A percentile compares a stretch with the other conserved stretches of the same genome.
phyloP scores from a whole-genome alignment of 2,329 filamentous ascomycete genomes.

The Epichloe gansuensis region DNA sequence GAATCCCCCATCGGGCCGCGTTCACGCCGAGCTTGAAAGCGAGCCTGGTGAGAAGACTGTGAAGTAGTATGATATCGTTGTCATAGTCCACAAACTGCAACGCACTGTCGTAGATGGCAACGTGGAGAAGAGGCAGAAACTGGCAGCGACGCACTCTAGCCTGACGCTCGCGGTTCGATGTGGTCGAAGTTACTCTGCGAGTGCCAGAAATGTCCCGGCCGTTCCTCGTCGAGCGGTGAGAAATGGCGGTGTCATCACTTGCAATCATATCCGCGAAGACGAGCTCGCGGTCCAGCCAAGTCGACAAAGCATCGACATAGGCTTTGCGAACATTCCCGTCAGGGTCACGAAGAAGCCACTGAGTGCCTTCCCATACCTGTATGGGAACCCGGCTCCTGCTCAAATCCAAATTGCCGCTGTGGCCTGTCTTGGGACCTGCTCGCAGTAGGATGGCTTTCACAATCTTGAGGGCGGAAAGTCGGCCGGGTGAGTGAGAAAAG shows the following conservation, averaged over 20 bases:
- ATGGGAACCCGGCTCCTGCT: constrained; percentile 64
- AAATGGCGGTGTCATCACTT: constrained; percentile 39
- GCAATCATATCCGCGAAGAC: constrained; percentile 51
- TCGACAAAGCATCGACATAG: constrained; percentile 70
- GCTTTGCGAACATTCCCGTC: constrained; percentile 68
- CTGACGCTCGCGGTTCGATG: constrained; percentile 47
- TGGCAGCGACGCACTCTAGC: constrained; percentile 41
- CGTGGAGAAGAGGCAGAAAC: constrained; percentile 71
- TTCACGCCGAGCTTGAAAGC: constrained; percentile 71
- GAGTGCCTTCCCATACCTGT: constrained; percentile 88
- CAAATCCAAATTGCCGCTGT: constrained; percentile 47
- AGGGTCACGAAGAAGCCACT: constrained; percentile 76
- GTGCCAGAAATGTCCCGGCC: constrained; percentile 31
- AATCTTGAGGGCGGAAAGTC: constrained; percentile 56
- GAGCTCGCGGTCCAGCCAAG: constrained; percentile 77
- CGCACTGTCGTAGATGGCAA: constrained; percentile 81
- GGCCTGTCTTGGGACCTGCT: constrained; percentile 55
- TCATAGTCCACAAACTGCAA: constrained; percentile 61
- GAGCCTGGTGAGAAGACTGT: constrained; percentile 64
- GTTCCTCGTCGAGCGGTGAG: constrained; percentile 30
- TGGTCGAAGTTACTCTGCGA: constrained; percentile 55
- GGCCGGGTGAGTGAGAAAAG: constrained; percentile 41
- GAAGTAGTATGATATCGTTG: constrained; percentile 61
- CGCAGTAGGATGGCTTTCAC: constrained; percentile 74
- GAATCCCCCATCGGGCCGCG: constrained; percentile 61